Percentiles rank a stretch among this genome's conserved stretches.
phyloP scores from a whole-genome alignment of 805 yeast species.

The Cyberlindnera veronae region DNA sequence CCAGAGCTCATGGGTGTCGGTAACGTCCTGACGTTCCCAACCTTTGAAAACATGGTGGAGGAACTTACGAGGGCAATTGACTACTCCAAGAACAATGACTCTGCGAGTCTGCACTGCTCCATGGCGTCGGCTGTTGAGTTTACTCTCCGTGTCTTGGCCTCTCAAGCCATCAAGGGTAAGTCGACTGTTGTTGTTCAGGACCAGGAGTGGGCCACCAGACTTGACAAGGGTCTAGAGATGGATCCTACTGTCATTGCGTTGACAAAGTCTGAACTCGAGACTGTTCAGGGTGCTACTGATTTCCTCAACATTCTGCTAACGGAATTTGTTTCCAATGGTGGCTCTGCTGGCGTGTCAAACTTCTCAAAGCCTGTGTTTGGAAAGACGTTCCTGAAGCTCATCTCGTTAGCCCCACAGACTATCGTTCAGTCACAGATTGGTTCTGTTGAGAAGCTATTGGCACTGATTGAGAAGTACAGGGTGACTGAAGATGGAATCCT shows the following conservation, averaged over 20 bases:
- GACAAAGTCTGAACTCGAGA: conserved; percentile 23
- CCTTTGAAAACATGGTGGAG: conserved; percentile 39
- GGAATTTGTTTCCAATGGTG: conserved; percentile 20
- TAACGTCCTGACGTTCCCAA: conserved; percentile 49
- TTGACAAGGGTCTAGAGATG: conserved; percentile 64
- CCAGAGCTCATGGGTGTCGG: conserved; percentile 39
- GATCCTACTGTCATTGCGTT: conserved; percentile 49
- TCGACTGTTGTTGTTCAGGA: conserved; percentile 60
- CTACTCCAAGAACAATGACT: conserved; percentile 19
- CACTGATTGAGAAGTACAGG: conserved; percentile 19
- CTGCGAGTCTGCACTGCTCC: conserved; percentile 31
- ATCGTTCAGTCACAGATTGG: conserved; percentile 9
- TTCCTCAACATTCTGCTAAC: conserved; percentile 20
- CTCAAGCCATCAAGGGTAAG: conserved; percentile 54
- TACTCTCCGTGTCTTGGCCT: conserved; percentile 54
- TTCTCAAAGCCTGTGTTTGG: conserved; percentile 33
- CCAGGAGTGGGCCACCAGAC: conserved; percentile 67
- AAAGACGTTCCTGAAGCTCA: conserved; percentile 27
- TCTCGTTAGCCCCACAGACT: conserved; percentile 24
- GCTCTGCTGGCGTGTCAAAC: conserved; percentile 16
- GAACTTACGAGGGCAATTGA: conserved; percentile 30
- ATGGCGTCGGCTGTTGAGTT: conserved; percentile 48
- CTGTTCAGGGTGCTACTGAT: conserved; percentile 33
- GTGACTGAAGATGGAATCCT: conserved; percentile 24
- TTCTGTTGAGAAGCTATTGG: conserved; percentile 25